Base-by-base conservation (phyloP, 225 moss, liverwort and hornwort species). In the Bryoerythrophyllum caledonicum region DNA sequence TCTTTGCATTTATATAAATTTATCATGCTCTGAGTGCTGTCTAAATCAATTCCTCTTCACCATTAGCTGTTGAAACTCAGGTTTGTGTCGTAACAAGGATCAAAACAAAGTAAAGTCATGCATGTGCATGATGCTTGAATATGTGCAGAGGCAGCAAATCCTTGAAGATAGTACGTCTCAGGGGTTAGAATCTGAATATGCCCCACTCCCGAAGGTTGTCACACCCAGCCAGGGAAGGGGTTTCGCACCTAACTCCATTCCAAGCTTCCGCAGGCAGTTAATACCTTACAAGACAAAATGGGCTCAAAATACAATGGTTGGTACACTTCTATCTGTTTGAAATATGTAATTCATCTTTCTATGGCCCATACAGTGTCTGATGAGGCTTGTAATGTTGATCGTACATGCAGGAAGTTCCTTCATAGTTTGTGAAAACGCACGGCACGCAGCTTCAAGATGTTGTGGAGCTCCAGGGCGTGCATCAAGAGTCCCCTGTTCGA, bases 401-500 rank as follows among this genome's bases (percentile, higher is more conserved):
- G 32, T 32, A 2, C 37, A 55, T 26, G 65, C 71, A 76, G 81
- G 71, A 71, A 16, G 30, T 71, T 51, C 76, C 76, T 13, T 0
- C 13, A 0, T 23, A 28, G 3, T 76, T 81, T 71, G 65, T 23
- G 27, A 58, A 46, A 19, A 19, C 19, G 1, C 59, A 76, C 5
- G 41, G 65, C 23, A 24, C 32, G 3, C 15, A 15, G 21, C 41
- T 81, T 16, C 58, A 32, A 34, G 6, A 9, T 65, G 5, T 7
- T 60, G 30, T 81, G 9, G 14, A 76, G 52, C 59, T 81, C 2
- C 76, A 81, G 14, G 81, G 81, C 28, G 49, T 81, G 3, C 7
- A 59, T 43, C 52, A 71, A 14, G 71, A 65, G 8, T 81, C 76
- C 40, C 71, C 80, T 8, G 37, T 65, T 27, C 40, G 65, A 58